These are phyloP conservation scores for Picochlorum sp. DNA, from an alignment of 139 green algal species.

Conservation along the genomic window DNA sequence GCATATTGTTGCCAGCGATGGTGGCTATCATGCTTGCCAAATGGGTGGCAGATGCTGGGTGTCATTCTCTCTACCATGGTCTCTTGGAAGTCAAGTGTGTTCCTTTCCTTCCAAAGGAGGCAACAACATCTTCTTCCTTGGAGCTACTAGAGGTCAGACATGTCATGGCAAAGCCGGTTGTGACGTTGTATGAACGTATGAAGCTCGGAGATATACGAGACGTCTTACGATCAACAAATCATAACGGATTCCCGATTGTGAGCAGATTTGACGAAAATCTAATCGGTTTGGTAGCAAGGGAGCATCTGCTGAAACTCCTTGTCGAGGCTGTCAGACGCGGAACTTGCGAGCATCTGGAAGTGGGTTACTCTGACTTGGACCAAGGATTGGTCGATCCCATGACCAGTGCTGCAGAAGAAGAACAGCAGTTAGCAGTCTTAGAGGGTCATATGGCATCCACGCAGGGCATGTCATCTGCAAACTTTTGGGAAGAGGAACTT, in stretches of 20 bases:
- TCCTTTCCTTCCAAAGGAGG: constrained; percentile 58
- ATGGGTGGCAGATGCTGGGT: constrained; percentile 65
- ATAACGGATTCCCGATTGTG: constrained; percentile 65
- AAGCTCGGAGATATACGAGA: constrained; percentile 41
- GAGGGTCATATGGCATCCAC: constrained; percentile 22
- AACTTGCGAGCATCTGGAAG: constrained; percentile 27
- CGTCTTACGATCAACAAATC: constrained; percentile 42
- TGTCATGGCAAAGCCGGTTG: constrained; percentile 59
- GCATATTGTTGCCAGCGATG: constrained; percentile 82
- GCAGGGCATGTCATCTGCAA: constrained; percentile 16
- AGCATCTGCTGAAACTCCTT: constrained; percentile 74
- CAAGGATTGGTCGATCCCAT: constrained; percentile 24
- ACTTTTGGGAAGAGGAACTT: constrained; percentile 38
- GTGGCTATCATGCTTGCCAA: constrained; percentile 76
- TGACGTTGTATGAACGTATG: constrained; percentile 46
- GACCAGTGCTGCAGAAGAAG: constrained; percentile 19
- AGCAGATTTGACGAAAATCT: constrained; percentile 18
- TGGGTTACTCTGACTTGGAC: constrained; percentile 40
- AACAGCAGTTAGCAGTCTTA: constrained; percentile 55
- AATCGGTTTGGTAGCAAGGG: constrained; percentile 59
- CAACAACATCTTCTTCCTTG: constrained; percentile 23
- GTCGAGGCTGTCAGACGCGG: constrained; percentile 35
- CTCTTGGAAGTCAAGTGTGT: constrained; percentile 78
- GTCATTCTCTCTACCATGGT: constrained; percentile 72
- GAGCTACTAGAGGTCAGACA: constrained; percentile 52